phyloP scores from a whole-genome alignment of 306 rosid genomes.

The Glycine tomentella region DNA sequence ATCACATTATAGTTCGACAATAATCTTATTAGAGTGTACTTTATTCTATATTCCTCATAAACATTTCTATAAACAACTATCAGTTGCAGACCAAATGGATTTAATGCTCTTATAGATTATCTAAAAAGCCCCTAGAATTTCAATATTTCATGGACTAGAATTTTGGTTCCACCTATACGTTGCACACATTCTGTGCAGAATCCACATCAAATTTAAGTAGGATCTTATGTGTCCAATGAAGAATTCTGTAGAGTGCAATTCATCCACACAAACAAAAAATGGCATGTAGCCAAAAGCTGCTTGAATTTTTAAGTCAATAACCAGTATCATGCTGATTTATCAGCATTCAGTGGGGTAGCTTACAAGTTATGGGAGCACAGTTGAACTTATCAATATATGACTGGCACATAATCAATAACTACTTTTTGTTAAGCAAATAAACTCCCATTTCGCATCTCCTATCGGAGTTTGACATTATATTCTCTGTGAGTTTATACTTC shows the following conservation, averaged over 20 bases:
- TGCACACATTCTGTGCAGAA: constrained; percentile 5
- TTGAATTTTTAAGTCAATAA: neutral
- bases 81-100: neutral
- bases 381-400: constrained; percentile 19
- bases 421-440: neutral
- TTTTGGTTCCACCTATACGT: neutral
- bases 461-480: constrained; percentile 22
- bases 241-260: constrained; percentile 17
- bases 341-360: constrained; percentile 11
- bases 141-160: neutral
- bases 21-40: neutral
- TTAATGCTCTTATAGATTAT: neutral
- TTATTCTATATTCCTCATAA: neutral
- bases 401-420: neutral
- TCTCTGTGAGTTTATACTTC: neutral
- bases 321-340: constrained; percentile 30
- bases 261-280: constrained; percentile 27
- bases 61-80: neutral
- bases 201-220: neutral
- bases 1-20: constrained; percentile 6
- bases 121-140: neutral
- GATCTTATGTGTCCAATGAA: constrained; percentile 9
- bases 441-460: constrained; percentile 17
- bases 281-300: constrained; percentile 14
- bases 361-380: constrained; percentile 16